Conservation (phyloP, 345 rosid species). For the Eucalyptus sp. region DNA sequence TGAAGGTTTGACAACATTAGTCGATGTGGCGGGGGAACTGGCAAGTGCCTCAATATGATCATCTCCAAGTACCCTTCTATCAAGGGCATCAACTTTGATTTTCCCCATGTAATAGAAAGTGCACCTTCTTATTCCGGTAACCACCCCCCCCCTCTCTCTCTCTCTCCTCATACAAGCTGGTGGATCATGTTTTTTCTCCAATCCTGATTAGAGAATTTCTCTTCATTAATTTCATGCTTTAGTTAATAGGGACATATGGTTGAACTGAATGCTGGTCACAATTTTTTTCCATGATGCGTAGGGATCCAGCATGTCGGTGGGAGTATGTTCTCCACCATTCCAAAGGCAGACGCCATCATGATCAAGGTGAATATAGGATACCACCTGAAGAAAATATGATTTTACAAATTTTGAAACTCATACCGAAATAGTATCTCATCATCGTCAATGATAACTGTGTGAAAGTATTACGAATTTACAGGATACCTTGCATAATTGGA, state of each 20-base stretch:
- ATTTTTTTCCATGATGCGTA: neutral
- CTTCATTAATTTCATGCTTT: neutral
- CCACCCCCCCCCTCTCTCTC: no score
- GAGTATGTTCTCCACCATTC: constrained; percentile 6
- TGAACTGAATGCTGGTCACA: neutral
- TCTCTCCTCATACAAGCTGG: neutral
- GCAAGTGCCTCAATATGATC: neutral
- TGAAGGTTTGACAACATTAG: neutral
- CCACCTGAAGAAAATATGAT: neutral
- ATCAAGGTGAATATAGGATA: neutral
- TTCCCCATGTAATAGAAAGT: neutral
- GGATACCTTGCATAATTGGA: constrained; percentile 5
- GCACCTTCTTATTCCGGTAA: constrained; percentile 5
- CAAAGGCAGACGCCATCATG: constrained; percentile 3
- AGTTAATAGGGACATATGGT: neutral
- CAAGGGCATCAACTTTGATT: constrained; percentile 3
- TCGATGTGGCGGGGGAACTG: constrained; percentile 5
- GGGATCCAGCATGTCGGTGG: constrained; percentile 17
- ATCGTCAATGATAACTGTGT: neutral
- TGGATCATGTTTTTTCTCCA: neutral
- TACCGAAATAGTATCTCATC: neutral
- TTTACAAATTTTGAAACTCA: neutral
- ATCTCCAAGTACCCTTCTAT: constrained; percentile 1
- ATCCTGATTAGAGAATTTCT: neutral
- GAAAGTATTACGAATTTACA: neutral